Base-by-base conservation (phyloP, 129 eudicot genomes). In the Tagetes erecta region DNA sequence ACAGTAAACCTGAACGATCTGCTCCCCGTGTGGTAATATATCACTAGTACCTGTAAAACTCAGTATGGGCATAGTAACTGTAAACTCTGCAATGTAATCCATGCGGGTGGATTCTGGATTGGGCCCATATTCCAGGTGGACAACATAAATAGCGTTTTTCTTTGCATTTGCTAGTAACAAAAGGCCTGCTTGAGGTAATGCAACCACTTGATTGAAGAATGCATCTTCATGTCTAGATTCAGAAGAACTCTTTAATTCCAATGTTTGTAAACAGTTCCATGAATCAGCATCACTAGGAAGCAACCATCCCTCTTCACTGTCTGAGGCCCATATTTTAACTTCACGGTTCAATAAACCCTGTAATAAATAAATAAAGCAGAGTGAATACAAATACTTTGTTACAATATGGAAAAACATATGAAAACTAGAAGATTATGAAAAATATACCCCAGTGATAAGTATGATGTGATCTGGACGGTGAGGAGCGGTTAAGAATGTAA, bases 271-370 rank as follows among this genome's bases (percentile, higher is more conserved):
- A 68, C 99, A 95, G 68, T 72, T 78, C 99, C 99, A 95, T 50
- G 99, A 91, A 76, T 95, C 97, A 45, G 96, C 81, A 80, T 95
- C 99, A 75, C 99, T 87, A 33, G 97, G 94, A 70, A 91, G 96
- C 85, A 95, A 78, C 97, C 97, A 95, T 64, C 99, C 99, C 85
- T 95, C 99, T 82, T 95, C 99, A 83, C 92, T 86, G 40, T 89
- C 85, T 42, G 95, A 95, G 45, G 85, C 88, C 99, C 99, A 95
- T 36, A 95, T 84, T 79, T 95, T 95, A 67, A 95, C 71, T 76
- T 91, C 97, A 53, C 92, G 91, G 70, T 95, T 95, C 46, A 89
- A 77, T 45, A 97, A 96, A 51, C 99, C 99, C 99, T 95, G 77
- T 67, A 20, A 55, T 33, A 34, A 59, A 2, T 72, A 63, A 10